Percentiles rank a stretch among this genome's conserved stretches.
Evolutionary conservation across 441 rosid genomes (phyloP).

Genomic region (Adansonia grandidieri): DNA sequence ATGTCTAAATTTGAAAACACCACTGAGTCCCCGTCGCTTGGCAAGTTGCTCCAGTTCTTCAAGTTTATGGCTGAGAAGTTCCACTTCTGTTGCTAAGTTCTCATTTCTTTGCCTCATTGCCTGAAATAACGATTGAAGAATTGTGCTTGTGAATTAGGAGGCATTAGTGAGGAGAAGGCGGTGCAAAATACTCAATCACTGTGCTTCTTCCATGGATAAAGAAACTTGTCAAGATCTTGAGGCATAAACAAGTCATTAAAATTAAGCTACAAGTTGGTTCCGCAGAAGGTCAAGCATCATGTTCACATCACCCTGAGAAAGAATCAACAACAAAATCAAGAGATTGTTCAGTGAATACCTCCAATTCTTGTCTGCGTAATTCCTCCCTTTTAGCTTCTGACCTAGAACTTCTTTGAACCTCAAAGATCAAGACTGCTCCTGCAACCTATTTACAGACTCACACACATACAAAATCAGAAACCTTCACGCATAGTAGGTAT

Average conservation of each 20-base stretch:
- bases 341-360: slow-evolving; percentile 46
- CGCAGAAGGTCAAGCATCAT: background rate
- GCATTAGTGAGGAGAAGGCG: background rate
- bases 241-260: background rate
- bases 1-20: slow-evolving; percentile 55
- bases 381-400: slow-evolving; percentile 94
- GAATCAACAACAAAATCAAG: slow-evolving; percentile 17
- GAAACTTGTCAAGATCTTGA: background rate
- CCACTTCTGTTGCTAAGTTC: slow-evolving; percentile 53
- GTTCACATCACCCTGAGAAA: slow-evolving; percentile 1
- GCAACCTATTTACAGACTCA: slow-evolving; percentile 58
- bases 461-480: slow-evolving; percentile 12
- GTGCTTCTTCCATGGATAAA: slow-evolving; percentile 9
- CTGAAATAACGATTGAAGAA: slow-evolving; percentile 37
- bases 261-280: background rate
- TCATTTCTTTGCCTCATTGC: slow-evolving; percentile 68
- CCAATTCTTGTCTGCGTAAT: slow-evolving; percentile 68
- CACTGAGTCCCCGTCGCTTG: slow-evolving; percentile 62
- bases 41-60: slow-evolving; percentile 80
- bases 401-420: slow-evolving; percentile 89
- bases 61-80: slow-evolving; percentile 57
- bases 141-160: background rate
- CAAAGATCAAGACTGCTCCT: slow-evolving; percentile 76
- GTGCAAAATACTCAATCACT: slow-evolving; percentile 12
- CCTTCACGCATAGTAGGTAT: background rate